Evolutionary conservation across 371 early-diverging fungal species (phyloP).

Genomic region (Mucor indicus): DNA sequence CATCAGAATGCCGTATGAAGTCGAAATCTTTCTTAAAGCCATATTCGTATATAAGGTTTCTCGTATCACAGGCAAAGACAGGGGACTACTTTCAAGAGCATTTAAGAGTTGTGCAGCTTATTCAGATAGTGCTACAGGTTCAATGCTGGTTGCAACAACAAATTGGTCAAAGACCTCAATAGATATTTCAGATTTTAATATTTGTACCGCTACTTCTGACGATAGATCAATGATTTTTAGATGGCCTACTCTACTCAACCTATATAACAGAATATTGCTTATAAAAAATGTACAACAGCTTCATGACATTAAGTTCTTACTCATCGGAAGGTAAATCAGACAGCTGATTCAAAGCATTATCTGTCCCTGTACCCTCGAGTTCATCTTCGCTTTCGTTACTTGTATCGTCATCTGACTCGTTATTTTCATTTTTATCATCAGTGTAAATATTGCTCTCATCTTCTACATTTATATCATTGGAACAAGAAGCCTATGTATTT

Average conservation of each 20-base stretch:
- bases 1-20: background rate
- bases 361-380: background rate
- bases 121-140: background rate
- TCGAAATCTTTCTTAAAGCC: conserved; percentile 1
- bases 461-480: background rate
- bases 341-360: background rate
- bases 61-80: background rate
- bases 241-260: background rate
- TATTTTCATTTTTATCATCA: no score
- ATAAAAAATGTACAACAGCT: background rate
- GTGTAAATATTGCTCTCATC: background rate
- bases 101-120: background rate
- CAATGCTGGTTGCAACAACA: background rate
- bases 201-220: background rate
- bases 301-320: background rate
- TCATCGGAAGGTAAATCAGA: background rate
- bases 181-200: conserved; percentile 1
- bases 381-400: no score
- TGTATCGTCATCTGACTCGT: no score
- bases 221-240: background rate
- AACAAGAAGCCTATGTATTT: conserved; percentile 5
- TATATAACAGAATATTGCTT: background rate
- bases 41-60: conserved; percentile 1
- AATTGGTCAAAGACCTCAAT: background rate
- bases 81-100: background rate